Evolutionary conservation across 441 rosid genomes (phyloP), one percentile per base, ranked within the genome.

Genomic region (Omphalea diandra): DNA sequence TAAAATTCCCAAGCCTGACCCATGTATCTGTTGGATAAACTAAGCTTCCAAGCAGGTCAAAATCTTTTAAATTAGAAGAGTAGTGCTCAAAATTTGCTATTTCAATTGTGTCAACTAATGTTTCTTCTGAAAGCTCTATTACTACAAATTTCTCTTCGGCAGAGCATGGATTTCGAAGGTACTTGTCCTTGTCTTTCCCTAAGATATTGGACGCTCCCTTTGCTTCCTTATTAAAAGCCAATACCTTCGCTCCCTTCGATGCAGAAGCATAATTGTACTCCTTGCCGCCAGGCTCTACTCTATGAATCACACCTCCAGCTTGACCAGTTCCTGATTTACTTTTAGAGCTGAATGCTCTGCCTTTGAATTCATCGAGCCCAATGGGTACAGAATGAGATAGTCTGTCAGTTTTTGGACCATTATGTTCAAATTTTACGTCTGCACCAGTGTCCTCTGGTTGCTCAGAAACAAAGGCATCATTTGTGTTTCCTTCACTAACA

Each of bases 21-120:
- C 98, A 94, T 0, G 70, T 68, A 50, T 83, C 90, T 5, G 97
- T 89, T 1, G 98, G 98, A 71, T 87, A 94, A 54, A 83, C 86
- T 82, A 88, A 79, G 72, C 96, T 90, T 2, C 98, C 98, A 36
- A 80, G 81, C 56, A 94, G 74, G 81, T 88, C 97, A 79, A 92
- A 87, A 31, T 88, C 87, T 80, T 87, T 94, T 53, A 90, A 68
- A 76, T 92, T 94, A 36, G 98, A 90, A 63, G 98, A 92, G 73
- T 94, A 82, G 64, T 94, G 98, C 80, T 94, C 98, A 59, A 94
- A 88, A 76, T 92, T 92, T 62, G 96, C 98, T 69, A 92, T 81
- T 83, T 81, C 85, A 33, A 92, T 79, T 17, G 97, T 85, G 71
- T 86, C 86, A 41, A 90, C 98, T 81, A 94, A 77, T n/a, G 94